phyloP scores from a whole-genome alignment of 768 basidiomycete species.

The Gymnopilus junonius region DNA sequence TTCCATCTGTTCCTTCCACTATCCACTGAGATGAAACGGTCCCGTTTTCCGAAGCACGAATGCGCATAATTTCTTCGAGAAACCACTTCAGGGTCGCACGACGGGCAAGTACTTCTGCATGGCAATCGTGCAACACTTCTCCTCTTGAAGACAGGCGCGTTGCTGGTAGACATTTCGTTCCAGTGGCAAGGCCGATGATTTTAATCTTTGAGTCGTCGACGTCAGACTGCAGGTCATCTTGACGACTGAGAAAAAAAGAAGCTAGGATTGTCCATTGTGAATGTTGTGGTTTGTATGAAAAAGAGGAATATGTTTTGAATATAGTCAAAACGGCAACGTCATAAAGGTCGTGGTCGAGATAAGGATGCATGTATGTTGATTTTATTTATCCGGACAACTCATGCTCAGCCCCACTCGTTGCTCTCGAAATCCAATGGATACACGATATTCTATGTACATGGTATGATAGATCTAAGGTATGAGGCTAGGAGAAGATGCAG shows the following conservation, averaged over 20 bases:
- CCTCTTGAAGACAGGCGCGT: constrained; percentile 64
- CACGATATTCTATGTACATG: not conserved
- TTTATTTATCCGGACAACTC: not conserved
- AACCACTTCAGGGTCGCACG: constrained; percentile 82
- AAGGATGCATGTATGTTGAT: constrained; percentile 7
- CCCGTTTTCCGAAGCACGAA: constrained; percentile 19
- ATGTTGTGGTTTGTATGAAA: constrained; percentile 54
- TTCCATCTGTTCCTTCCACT: constrained; percentile 35
- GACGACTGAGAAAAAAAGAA: constrained; percentile 47
- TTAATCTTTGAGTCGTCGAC: constrained; percentile 35
- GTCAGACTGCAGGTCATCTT: not conserved
- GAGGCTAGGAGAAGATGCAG: not conserved
- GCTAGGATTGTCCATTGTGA: constrained; percentile 71
- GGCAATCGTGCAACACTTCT: constrained; percentile 85
- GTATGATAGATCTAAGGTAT: not conserved
- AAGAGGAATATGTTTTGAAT: constrained; percentile 45
- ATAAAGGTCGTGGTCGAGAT: constrained; percentile 16
- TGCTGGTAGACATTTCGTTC: constrained; percentile 84
- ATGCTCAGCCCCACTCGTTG: not conserved
- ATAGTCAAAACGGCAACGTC: constrained; percentile 33
- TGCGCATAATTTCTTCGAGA: constrained; percentile 65
- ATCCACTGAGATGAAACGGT: constrained; percentile 61
- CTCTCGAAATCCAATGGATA: not conserved
- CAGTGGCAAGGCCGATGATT: constrained; percentile 76
- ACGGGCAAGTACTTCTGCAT: constrained; percentile 92